Conservation (phyloP, 768 basidiomycete species). For the Mycena haematopus region DNA sequence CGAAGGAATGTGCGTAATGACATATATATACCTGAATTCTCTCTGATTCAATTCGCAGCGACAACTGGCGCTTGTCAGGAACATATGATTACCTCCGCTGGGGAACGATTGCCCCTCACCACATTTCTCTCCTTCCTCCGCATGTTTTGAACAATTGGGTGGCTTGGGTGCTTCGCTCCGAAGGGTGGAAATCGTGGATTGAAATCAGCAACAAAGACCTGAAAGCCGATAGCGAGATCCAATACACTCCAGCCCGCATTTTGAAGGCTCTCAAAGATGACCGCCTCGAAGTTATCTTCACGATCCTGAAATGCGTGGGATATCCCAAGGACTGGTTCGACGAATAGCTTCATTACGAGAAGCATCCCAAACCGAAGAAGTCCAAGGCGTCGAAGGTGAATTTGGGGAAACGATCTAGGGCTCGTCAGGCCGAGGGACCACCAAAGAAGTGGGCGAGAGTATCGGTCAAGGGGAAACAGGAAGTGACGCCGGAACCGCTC, state of each 20-base stretch:
- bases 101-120: slow-evolving; percentile 26
- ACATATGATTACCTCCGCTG: slow-evolving; percentile 22
- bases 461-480: not conserved
- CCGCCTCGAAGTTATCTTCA: slow-evolving; percentile 26
- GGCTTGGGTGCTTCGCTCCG: slow-evolving; percentile 9
- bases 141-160: slow-evolving; percentile 20
- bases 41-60: slow-evolving; percentile 7
- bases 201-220: not conserved
- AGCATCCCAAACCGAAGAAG: slow-evolving; percentile 16
- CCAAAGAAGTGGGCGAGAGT: slow-evolving; percentile 1
- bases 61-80: slow-evolving; percentile 26
- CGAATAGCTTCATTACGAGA: slow-evolving; percentile 18
- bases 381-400: not conserved
- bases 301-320: slow-evolving; percentile 30
- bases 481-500: not conserved
- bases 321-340: slow-evolving; percentile 32
- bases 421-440: not conserved
- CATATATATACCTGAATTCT: not conserved
- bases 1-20: slow-evolving; percentile 11
- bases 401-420: not conserved
- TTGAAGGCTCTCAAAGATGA: slow-evolving; percentile 27
- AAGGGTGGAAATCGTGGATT: not conserved
- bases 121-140: slow-evolving; percentile 20
- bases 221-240: slow-evolving; percentile 3
- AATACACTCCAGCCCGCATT: slow-evolving; percentile 10